phyloP scores from a whole-genome alignment of 108 stramenopile genomes.

The Cafeteria roenbergensis region DNA sequence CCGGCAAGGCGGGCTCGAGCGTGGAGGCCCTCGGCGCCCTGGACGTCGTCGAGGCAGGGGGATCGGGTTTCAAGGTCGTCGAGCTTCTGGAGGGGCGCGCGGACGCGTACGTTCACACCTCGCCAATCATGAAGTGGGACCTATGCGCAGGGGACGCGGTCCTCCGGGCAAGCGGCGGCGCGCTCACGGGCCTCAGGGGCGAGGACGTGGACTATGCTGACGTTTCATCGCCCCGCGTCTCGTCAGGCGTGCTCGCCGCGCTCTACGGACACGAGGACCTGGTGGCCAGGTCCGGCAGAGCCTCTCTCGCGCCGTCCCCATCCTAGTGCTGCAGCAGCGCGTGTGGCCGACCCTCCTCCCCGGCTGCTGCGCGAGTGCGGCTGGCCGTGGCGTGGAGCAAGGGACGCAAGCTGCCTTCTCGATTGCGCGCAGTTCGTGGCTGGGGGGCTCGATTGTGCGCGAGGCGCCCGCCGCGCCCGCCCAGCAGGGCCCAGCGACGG shows the following conservation, averaged over 20 bases:
- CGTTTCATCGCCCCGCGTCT: neutral
- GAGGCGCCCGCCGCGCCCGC: too few species aligned
- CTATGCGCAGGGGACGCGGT: constrained; percentile 7
- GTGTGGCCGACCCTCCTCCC: too few species aligned
- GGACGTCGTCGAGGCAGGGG: neutral
- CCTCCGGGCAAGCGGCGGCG: neutral
- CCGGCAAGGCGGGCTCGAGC: too few species aligned
- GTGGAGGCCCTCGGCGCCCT: too few species aligned
- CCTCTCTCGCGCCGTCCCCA: too few species aligned
- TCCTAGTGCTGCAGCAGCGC: too few species aligned
- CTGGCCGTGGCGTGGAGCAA: too few species aligned
- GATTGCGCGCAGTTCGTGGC: too few species aligned
- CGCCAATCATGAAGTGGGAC: constrained; percentile 9
- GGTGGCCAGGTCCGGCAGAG: neutral
- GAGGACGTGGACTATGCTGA: neutral
- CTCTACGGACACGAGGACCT: neutral
- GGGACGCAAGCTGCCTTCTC: too few species aligned
- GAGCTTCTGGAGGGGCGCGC: neutral
- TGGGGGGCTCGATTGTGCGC: too few species aligned
- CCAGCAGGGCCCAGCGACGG: too few species aligned
- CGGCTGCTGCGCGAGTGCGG: too few species aligned
- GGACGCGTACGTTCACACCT: constrained; percentile 2
- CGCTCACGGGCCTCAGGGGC: neutral
- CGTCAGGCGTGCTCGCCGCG: neutral
- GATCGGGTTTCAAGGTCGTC: constrained; percentile 1